phyloP scores from a whole-genome alignment of 2,329 filamentous ascomycete genomes.

The Hymenoscyphus linearis region DNA sequence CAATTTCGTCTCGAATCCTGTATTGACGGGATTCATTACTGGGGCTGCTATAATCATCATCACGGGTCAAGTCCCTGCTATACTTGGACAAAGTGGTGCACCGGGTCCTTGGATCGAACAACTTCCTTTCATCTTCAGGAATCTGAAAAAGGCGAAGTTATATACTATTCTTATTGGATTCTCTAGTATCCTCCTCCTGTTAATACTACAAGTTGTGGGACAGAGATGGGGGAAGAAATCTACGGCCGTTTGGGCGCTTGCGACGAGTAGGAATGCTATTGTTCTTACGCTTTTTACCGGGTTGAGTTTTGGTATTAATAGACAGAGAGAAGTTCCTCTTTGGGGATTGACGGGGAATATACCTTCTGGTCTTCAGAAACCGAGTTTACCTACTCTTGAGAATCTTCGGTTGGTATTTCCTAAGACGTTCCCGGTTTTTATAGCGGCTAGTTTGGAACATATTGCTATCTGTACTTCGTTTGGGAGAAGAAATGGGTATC shows the following conservation, averaged over 20 bases:
- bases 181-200: conserved; percentile 50
- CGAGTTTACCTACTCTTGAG: conserved; percentile 41
- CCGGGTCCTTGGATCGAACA: conserved; percentile 49
- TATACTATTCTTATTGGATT: conserved; percentile 51
- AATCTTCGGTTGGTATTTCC: conserved; percentile 50
- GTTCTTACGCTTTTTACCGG: conserved; percentile 57
- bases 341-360: conserved; percentile 55
- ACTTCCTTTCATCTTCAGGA: conserved; percentile 53
- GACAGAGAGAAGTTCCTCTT: conserved; percentile 23
- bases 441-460: conserved; percentile 46
- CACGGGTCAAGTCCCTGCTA: conserved; percentile 51
- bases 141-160: conserved; percentile 48
- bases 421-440: conserved; percentile 53
- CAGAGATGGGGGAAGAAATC: conserved; percentile 53
- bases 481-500: conserved; percentile 55
- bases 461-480: conserved; percentile 60
- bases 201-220: conserved; percentile 43
- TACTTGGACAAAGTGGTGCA: conserved; percentile 35
- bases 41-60: conserved; percentile 62
- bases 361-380: conserved; percentile 49
- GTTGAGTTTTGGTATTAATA: conserved; percentile 59
- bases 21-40: conserved; percentile 61
- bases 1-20: conserved; percentile 60
- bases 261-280: conserved; percentile 56
- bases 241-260: conserved; percentile 53